Evolutionary conservation across 495 filamentous ascomycete genomes (phyloP), one percentile per base, ranked within the genome.

Genomic region (Geopyxis carbonaria): DNA sequence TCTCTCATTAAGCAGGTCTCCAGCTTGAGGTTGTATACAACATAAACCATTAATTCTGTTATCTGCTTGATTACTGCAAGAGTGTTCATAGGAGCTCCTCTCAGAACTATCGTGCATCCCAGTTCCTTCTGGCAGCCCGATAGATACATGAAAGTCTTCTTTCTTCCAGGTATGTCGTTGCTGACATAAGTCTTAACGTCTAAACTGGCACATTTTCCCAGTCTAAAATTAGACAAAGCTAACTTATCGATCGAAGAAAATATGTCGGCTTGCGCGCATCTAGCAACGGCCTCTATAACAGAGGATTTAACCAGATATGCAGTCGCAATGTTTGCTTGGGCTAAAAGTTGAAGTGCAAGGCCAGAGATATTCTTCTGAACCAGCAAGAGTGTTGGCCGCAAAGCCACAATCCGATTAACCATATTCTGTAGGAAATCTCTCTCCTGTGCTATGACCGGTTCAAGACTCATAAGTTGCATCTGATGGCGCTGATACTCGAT

Each of bases 1-100:
- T 99, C 91, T 35, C 86, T 72, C 80, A 99, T 89, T 32, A 99
- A 59, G 51, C 76, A 93, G 1, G 91, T 93, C 59, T 99, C 91
- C 5, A 99, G 69, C 55, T 89, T 93, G 15, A 95, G 67, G 48
- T 93, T 99, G 59, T 99, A 94, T 11, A 94, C 84, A 18, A 99
- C 91, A 53, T 94, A 99, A 40, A 87, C 75, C 85, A 99, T 93
- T 51, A 99, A 92, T 56, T 99, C 91, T 2, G 89, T 91, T 50
- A 99, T 91, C 31, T 72, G 72, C 55, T 99, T 99, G 57, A 99
- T 75, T 43, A 72, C 79, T 2, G 69, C 62, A 4, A 99, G 67
- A 0, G 70, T 63, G 28, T 70, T 57, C 22, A 72, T 75, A 31
- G 78, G 66, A 15, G 75, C 84, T 2, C 91, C 91, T 28, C 91